A percentile compares a stretch with the other conserved stretches of the same genome.
Conservation (phyloP, 441 rosid genomes). For the Metrosideros polymorpha region DNA sequence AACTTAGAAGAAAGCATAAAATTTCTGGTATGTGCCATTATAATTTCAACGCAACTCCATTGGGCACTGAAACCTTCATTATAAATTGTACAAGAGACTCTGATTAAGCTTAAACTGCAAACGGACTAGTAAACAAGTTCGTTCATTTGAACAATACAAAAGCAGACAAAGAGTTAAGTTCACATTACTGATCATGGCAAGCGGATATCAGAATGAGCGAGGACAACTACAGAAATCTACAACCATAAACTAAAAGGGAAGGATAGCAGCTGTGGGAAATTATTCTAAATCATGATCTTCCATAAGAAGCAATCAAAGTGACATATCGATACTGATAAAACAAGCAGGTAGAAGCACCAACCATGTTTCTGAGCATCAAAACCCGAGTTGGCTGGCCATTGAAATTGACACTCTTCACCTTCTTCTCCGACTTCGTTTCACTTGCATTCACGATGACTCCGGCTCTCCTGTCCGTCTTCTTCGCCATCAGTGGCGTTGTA, state of each 20-base stretch:
- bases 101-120: neutral
- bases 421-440: constrained; percentile 69
- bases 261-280: neutral
- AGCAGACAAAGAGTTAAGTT: neutral
- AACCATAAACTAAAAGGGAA: neutral
- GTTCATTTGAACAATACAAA: neutral
- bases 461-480: constrained; percentile 94
- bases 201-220: neutral
- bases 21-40: neutral
- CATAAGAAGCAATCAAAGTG: neutral
- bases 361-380: constrained; percentile 90
- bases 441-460: constrained; percentile 96
- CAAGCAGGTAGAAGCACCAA: constrained; percentile 12
- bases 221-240: neutral
- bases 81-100: neutral
- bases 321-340: neutral
- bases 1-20: neutral
- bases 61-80: neutral
- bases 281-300: neutral
- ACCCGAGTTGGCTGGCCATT: constrained; percentile 84
- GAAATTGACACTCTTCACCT: constrained; percentile 81
- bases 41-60: neutral
- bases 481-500: constrained; percentile 92
- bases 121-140: neutral
- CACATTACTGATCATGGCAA: neutral